phyloP scores from a whole-genome alignment of 176 grass and related monocot genomes.

The Eremochloa ophiuroides region DNA sequence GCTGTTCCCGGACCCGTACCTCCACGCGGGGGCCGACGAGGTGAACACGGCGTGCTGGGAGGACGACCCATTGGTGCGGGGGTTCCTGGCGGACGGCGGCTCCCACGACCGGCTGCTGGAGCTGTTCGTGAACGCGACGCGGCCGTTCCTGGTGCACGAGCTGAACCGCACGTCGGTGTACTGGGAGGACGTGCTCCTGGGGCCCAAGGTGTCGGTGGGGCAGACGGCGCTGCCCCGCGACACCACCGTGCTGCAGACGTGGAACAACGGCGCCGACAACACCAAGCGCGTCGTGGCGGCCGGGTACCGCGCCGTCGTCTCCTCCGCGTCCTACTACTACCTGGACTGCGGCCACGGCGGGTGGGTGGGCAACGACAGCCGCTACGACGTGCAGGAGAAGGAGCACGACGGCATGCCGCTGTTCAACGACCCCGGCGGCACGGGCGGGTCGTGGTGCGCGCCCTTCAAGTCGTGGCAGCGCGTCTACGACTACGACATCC shows the following conservation, averaged over 20 bases:
- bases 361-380: constrained; percentile 90
- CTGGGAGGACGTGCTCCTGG: constrained; percentile 93
- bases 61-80: constrained; percentile 45
- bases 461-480: constrained; percentile 96
- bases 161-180: constrained; percentile 90
- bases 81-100: constrained; percentile 57
- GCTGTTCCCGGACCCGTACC: constrained; percentile 66
- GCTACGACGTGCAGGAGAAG: constrained; percentile 80
- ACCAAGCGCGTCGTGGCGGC: constrained; percentile 79
- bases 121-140: constrained; percentile 72
- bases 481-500: constrained; percentile 95
- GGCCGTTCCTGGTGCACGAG: constrained; percentile 55
- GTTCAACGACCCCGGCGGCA: constrained; percentile 85
- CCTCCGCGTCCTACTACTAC: constrained; percentile 87
- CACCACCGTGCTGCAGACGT: constrained; percentile 89
- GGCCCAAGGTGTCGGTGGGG: constrained; percentile 48
- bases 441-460: constrained; percentile 91
- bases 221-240: constrained; percentile 53
- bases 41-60: constrained; percentile 97
- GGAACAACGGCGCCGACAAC: constrained; percentile 91
- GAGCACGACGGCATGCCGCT: constrained; percentile 53
- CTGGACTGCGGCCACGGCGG: constrained; percentile 95
- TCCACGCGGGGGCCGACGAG: constrained; percentile 85
- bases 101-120: constrained; percentile 73
- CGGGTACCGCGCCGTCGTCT: constrained; percentile 79